Base-by-base conservation (phyloP, 1,139 yeast species). In the Ogataea hybrid region DNA sequence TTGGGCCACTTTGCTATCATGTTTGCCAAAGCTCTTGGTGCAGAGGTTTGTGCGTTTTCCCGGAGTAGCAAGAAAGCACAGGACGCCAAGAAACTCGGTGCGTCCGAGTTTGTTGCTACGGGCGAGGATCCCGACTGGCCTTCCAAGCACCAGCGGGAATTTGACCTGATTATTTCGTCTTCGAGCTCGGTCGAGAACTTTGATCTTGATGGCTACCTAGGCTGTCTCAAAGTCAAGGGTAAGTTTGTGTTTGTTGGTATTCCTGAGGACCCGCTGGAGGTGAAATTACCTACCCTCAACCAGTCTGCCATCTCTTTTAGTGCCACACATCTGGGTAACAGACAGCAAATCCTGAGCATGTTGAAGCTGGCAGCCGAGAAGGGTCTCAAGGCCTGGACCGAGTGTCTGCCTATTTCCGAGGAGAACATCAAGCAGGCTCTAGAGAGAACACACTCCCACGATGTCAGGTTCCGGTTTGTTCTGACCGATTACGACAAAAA, bases 401-500 rank as follows among this genome's bases (percentile, higher is more conserved):
- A 80, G 62, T 63, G 69, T 18, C 61, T 79, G 36, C 75, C 79
- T 32, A 67, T 41, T 17, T 32, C 37, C n/a, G 37, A 38, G 29
- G 28, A 12, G 4, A 71, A 72, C 49, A 74, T 75, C 37, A 66
- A 69, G 35, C 67, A 70, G 53, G 83, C 78, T 6, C 67, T 77
- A 50, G 70, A 71, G 33, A 71, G 75, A 56, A 66, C 75, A 48
- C 70, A 71, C 40, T 53, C 64, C 20, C 80, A 81, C 54, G 81
- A 80, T 48, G 83, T 78, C 43, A 73, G 75, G 52, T 83, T 79
- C 62, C 76, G 88, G 67, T 75, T 79, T 56, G 81, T 81, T 10
- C 67, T 82, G 54, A 73, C 77, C 41, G 80, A 75, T 18, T 75
- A 68, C 57, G 78, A 37, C 9, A 32, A 37, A 5, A 25, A 25